phyloP scores from a whole-genome alignment of 352 stramenopile genomes.

The Lagenidium giganteum region DNA sequence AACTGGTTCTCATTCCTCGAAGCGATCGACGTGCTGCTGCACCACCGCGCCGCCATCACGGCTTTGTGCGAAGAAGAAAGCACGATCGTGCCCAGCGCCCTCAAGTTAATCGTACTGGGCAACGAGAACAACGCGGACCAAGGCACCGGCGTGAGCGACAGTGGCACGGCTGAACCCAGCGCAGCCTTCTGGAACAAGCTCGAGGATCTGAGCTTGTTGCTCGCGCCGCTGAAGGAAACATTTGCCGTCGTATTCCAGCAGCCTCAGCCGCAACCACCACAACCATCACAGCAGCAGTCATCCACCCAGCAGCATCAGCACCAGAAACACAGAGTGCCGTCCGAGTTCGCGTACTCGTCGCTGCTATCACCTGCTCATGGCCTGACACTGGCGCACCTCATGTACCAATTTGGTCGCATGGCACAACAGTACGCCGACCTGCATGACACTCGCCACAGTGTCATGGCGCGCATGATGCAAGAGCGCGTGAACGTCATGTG shows the following conservation, averaged over 20 bases:
- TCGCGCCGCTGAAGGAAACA: constrained; percentile 60
- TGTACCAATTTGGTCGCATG: constrained; percentile 76
- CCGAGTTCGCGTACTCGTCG: too few species aligned
- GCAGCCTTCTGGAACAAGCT: constrained; percentile 43
- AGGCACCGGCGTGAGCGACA: too few species aligned
- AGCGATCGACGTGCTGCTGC: constrained; percentile 38
- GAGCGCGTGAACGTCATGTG: constrained; percentile 54
- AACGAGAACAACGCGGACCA: constrained; percentile 22
- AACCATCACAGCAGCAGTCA: too few species aligned
- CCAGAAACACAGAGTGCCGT: too few species aligned
- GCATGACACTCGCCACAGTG: constrained; percentile 8
- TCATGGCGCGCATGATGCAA: constrained; percentile 38
- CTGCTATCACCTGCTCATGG: constrained; percentile 25
- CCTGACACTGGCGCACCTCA: constrained; percentile 65
- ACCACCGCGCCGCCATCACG: constrained; percentile 52
- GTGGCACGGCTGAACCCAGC: constrained; percentile 9
- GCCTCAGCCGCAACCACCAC: too few species aligned
- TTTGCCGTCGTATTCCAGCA: constrained; percentile 55
- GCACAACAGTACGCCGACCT: constrained; percentile 57
- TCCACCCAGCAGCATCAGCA: too few species aligned
- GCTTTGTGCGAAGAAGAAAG: constrained; percentile 32
- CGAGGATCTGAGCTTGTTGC: constrained; percentile 26
- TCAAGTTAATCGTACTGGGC: constrained; percentile 52
- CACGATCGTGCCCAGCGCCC: constrained; percentile 22
- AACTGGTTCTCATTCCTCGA: constrained; percentile 65